A percentile compares a stretch with the other conserved stretches of the same genome.
Conservation (phyloP, 139 green algal species). For the Micromonas pusilla region DNA sequence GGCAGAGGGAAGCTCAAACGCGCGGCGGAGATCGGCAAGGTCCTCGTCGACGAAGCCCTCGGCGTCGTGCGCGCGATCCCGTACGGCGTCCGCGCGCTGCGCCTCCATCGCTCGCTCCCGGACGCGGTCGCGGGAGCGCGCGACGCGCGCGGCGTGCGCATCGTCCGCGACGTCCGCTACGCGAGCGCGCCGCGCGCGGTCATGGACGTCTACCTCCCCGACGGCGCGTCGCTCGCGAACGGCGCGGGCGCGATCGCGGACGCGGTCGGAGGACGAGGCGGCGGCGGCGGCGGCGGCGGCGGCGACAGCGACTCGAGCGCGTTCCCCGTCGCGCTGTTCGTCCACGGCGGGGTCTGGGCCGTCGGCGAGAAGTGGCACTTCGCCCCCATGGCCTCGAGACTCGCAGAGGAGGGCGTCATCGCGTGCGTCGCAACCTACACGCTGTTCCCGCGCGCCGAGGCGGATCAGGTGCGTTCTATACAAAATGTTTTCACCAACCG, state of each 20-base stretch:
- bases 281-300: too few species aligned
- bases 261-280: background rate
- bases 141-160: background rate
- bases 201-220: constrained; percentile 9
- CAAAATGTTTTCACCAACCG: too few species aligned
- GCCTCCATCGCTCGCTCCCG: background rate
- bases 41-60: background rate
- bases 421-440: constrained; percentile 13
- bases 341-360: constrained; percentile 34
- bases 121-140: background rate
- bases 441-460: constrained; percentile 19
- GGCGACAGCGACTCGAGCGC: background rate
- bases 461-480: too few species aligned
- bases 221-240: background rate
- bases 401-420: constrained; percentile 28
- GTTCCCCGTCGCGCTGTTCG: constrained; percentile 15
- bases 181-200: background rate
- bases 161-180: constrained; percentile 11
- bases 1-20: background rate
- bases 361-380: constrained; percentile 33
- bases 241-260: background rate
- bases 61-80: constrained; percentile 1
- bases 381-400: constrained; percentile 14
- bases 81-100: constrained; percentile 5
- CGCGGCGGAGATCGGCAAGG: background rate